A percentile compares a stretch with the other conserved stretches of the same genome.
Evolutionary conservation across 345 rosid species (phyloP).

Genomic region (Acer saccharum): DNA sequence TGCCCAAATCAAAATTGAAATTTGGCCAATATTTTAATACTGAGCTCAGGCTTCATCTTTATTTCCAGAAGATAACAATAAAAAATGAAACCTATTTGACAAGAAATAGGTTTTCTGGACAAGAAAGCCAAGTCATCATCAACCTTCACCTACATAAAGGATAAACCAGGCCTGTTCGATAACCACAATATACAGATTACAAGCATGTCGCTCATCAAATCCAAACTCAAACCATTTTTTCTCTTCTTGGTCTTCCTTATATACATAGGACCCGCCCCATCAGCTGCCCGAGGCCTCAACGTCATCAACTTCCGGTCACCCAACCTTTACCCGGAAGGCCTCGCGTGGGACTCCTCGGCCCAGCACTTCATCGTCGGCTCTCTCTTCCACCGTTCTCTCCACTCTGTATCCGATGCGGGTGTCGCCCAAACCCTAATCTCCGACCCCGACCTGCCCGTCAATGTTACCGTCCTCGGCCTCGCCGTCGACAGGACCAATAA

Average conservation of each 20-base stretch:
- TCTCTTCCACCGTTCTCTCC: conserved; percentile 53
- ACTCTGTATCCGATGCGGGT: conserved; percentile 81
- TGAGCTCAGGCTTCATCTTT: too few species aligned
- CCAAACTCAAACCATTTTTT: background rate
- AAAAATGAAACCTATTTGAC: background rate
- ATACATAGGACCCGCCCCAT: conserved; percentile 8
- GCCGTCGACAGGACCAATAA: conserved; percentile 52
- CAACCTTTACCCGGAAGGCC: conserved; percentile 75
- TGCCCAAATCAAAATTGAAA: background rate
- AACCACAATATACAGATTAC: background rate
- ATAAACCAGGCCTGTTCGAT: background rate
- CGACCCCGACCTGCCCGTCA: conserved; percentile 62
- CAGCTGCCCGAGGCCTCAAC: conserved; percentile 45
- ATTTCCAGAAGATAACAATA: too few species aligned
- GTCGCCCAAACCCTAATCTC: conserved; percentile 56
- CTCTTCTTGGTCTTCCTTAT: conserved; percentile 23
- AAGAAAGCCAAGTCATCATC: background rate
- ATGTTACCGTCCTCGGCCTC: conserved; percentile 62
- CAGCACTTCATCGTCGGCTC: conserved; percentile 88
- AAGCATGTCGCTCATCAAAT: conserved; percentile 27
- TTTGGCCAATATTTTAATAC: too few species aligned
- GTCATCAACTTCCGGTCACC: conserved; percentile 65
- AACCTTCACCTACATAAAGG: background rate
- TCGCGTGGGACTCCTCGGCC: conserved; percentile 67
- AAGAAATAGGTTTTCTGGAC: background rate